Base-by-base conservation (phyloP, 129 eudicot species). In the Helichrysum umbraculigerum region DNA sequence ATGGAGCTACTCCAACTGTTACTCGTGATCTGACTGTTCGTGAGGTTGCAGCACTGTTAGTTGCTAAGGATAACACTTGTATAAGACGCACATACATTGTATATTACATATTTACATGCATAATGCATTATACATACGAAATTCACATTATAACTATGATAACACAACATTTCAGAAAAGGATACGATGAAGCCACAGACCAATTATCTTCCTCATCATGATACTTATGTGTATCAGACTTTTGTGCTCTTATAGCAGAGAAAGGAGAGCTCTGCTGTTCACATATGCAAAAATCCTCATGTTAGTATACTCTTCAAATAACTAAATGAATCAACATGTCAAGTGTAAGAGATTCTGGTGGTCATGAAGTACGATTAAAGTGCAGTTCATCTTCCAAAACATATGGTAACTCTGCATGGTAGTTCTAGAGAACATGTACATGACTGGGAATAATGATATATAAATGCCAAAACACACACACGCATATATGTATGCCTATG, bases 161-260 rank as follows among this genome's bases (percentile, higher is more conserved):
- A 66, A 19, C 6, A 37, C 41, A 50, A 78, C 2, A 69, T 17
- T 16, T 47, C 12, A 11, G 44, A 34, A 76, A 71, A 90, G 98
- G 97, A 93, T 93, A 93, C 98, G 98, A 93, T 74, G 98, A 93
- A 81, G 98, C 90, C 81, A 90, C 17, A 17, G 98, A 93, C 91
- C 91, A 90, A 56, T 85, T 88, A 76, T 93, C 98, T 56, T 90
- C 97, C 61, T 93, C 97, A 16, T 93, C 96, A 29, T 50, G 85
- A 84, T 78, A 78, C 75, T 79, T 87, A 82, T 70, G 76, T 16
- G 63, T 52, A 3, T 77, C 64, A 41, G 83, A 69, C 64, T 63
- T 82, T 58, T 59, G 78, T 44, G 63, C 68, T 85, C 91, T 90
- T 81, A 80, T 87, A 62, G 88, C 35, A 17, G 52, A 19, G 66